phyloP scores from a whole-genome alignment of 2,329 filamentous ascomycete genomes.

The Exophiala dermatitidis region DNA sequence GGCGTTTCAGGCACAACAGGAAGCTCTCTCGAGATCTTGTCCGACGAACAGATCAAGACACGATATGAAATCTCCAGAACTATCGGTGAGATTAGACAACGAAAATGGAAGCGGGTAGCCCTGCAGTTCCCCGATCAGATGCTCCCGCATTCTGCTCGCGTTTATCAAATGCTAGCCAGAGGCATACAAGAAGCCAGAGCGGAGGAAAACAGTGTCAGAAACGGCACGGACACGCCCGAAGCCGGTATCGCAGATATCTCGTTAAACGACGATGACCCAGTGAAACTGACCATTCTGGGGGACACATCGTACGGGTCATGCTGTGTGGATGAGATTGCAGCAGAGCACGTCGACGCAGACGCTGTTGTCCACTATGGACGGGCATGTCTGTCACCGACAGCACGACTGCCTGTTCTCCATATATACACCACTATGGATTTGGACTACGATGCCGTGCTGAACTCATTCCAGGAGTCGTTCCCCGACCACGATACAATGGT shows the following conservation, averaged over 20 bases:
- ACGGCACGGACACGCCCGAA: slow-evolving; percentile 2
- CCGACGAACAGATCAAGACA: slow-evolving; percentile 63
- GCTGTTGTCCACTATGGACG: slow-evolving; percentile 91
- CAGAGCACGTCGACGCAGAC: slow-evolving; percentile 84
- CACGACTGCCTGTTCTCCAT: slow-evolving; percentile 78
- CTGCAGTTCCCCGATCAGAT: slow-evolving; percentile 95
- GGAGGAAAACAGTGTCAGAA: neutral
- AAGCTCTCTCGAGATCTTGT: slow-evolving; percentile 31
- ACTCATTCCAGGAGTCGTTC: slow-evolving; percentile 63
- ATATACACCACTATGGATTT: slow-evolving; percentile 74
- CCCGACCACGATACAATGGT: slow-evolving; percentile 56
- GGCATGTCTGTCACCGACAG: slow-evolving; percentile 84
- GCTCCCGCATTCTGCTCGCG: slow-evolving; percentile 75
- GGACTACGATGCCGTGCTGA: slow-evolving; percentile 51
- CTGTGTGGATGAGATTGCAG: slow-evolving; percentile 93
- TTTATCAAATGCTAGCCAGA: slow-evolving; percentile 59
- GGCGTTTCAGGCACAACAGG: slow-evolving; percentile 34
- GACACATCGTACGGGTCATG: slow-evolving; percentile 97
- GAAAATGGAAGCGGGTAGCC: slow-evolving; percentile 68
- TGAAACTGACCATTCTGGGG: slow-evolving; percentile 70
- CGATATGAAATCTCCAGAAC: slow-evolving; percentile 85
- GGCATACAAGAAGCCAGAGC: slow-evolving; percentile 37
- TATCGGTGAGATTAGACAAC: slow-evolving; percentile 63
- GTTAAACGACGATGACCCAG: slow-evolving; percentile 25
- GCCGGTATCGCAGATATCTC: slow-evolving; percentile 4